Evolutionary conservation across 176 grass and related monocot genomes (phyloP), one percentile per base, ranked within the genome.

Genomic region (Ananas comosus): DNA sequence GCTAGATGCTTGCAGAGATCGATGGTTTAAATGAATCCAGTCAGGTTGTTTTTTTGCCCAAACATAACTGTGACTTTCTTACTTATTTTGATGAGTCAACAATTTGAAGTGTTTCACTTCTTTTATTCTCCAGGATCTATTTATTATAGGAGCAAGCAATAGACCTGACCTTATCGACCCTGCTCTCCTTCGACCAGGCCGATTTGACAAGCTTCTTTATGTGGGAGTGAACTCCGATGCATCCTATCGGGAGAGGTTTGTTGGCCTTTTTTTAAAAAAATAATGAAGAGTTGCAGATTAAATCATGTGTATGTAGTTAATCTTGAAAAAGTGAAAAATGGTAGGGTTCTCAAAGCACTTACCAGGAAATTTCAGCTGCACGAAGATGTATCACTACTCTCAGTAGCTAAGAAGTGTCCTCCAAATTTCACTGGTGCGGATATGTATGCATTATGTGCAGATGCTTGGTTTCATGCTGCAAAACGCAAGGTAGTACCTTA

Each of bases 381-480:
- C 51, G 57, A 93, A 67, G 85, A 93, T 78, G 80, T 99, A 7
- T 93, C 86, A 68, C 75, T 99, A 12, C 80, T 93, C 58, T 89
- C 90, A 21, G 76, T 99, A 79, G 84, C 89, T 64, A 86, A 88
- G 78, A 88, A 61, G 16, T 93, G 87, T 63, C 87, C 90, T 79
- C 89, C 89, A 75, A 99, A 99, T 82, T 99, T 99, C 22, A 94
- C 90, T 18, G 90, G 95, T 83, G 95, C 90, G 12, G 90, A 94
- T 64, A 99, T 99, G 77, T 99, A 99, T 70, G 95, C 87, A 14
- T 53, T 99, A 1, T 99, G 95, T 19, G 90, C 85, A 11, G 90
- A 99, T 78, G 95, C 90, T 80, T 99, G 95, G 90, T 99, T 93
- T 88, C 86, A 91, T 75, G 95, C 95, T 71, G 87, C 95, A 65